phyloP scores from a whole-genome alignment of 1,284 basidiomycete species.

The Grifola frondosa region DNA sequence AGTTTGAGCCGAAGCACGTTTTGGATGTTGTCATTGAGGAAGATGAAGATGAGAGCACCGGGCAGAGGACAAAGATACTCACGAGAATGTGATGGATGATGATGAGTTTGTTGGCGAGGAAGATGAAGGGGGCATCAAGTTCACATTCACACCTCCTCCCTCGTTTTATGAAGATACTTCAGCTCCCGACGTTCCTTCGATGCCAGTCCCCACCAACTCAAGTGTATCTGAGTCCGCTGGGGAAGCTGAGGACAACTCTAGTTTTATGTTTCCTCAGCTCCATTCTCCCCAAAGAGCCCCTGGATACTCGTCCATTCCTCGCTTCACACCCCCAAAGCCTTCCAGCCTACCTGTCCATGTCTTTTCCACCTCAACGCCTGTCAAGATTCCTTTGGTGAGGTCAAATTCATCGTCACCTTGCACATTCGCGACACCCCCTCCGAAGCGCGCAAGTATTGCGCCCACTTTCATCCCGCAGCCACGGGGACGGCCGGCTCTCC shows the following conservation, averaged over 20 bases:
- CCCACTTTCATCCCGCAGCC: conserved; percentile 54
- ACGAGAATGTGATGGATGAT: conserved; percentile 30
- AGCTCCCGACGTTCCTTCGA: conserved; percentile 19
- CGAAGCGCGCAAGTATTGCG: conserved; percentile 44
- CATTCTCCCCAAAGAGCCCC: conserved; percentile 21
- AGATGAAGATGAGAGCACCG: conserved; percentile 43
- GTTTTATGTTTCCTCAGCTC: conserved; percentile 23
- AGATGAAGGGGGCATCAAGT: conserved; percentile 63
- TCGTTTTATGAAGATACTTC: conserved; percentile 22
- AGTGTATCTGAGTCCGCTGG: conserved; percentile 18
- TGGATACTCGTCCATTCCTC: conserved; percentile 55
- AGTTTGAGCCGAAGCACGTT: conserved; percentile 22
- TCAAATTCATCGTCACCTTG: conserved; percentile 21
- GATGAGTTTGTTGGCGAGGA: conserved; percentile 47
- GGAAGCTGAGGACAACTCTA: conserved; percentile 34
- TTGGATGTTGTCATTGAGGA: conserved; percentile 47
- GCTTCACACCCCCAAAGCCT: conserved; percentile 37
- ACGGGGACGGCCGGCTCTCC: conserved; percentile 33
- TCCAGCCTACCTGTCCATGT: conserved; percentile 25
- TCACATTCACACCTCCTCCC: conserved; percentile 60
- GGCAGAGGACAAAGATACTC: conserved; percentile 30
- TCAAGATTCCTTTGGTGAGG: conserved; percentile 23
- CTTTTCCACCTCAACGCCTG: conserved; percentile 19
- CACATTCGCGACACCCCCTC: conserved; percentile 43
- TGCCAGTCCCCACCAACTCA: conserved; percentile 16